Percentiles rank a stretch among this genome's conserved stretches.
phyloP scores from a whole-genome alignment of 257 asterid species.

The Apocynum venetum region DNA sequence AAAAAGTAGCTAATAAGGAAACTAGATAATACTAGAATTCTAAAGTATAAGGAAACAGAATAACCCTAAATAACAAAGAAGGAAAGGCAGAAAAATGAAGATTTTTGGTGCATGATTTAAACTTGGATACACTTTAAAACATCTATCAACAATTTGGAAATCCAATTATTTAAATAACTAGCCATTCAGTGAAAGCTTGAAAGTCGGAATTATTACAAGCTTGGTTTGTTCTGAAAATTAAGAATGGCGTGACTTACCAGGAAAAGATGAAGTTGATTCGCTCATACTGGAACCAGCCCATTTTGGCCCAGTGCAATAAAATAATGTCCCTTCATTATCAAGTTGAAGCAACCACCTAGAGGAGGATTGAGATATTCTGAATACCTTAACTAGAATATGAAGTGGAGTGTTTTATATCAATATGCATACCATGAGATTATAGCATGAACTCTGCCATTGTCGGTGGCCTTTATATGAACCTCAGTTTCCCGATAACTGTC shows the following conservation, averaged over 20 bases:
- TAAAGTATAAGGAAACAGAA: neutral
- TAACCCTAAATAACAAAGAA: neutral
- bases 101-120: neutral
- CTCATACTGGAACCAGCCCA: constrained; percentile 44
- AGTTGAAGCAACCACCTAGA: constrained; percentile 99
- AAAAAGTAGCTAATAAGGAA: neutral
- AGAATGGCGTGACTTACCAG: constrained; percentile 34
- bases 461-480: constrained; percentile 56
- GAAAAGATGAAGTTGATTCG: constrained; percentile 33
- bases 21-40: neutral
- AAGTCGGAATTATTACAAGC: neutral
- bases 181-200: neutral
- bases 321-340: constrained; percentile 70
- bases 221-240: neutral
- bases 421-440: constrained; percentile 80
- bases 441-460: constrained; percentile 86
- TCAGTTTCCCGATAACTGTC: constrained; percentile 62
- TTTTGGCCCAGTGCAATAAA: constrained; percentile 79
- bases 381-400: neutral
- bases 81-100: neutral
- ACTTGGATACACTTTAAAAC: neutral
- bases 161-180: neutral
- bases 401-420: constrained; percentile 20
- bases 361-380: neutral
- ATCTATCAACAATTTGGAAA: neutral